These are phyloP conservation scores for Thelephora ganbajun DNA, from an alignment of 768 basidiomycete genomes.

Conservation along the genomic window DNA sequence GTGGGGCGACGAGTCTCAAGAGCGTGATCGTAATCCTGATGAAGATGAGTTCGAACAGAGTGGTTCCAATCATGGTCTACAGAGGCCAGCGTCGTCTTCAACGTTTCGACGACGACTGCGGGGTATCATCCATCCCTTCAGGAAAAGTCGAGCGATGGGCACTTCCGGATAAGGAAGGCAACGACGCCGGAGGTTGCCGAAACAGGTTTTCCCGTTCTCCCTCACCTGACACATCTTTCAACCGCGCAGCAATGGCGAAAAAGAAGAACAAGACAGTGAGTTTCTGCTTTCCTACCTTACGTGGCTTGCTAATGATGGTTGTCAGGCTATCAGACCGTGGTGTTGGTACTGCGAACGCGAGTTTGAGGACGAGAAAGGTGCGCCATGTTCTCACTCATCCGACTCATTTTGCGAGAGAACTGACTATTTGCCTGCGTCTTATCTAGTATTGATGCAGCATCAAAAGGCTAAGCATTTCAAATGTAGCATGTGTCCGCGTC, in stretches of 20 bases:
- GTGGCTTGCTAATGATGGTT: conserved; percentile 3
- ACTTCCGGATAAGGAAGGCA: neutral
- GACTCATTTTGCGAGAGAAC: neutral
- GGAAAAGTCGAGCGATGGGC: neutral
- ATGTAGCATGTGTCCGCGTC: conserved; percentile 88
- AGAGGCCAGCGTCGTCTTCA: neutral
- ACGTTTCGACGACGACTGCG: neutral
- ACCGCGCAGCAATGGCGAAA: conserved; percentile 26
- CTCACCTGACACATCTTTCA: neutral
- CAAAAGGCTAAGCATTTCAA: conserved; percentile 99
- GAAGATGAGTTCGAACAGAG: conserved; percentile 35
- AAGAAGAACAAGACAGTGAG: conserved; percentile 40
- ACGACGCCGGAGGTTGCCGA: conserved; percentile 1
- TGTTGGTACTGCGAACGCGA: conserved; percentile 99
- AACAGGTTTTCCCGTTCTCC: neutral
- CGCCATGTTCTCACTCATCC: conserved; percentile 11
- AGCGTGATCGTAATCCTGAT: conserved; percentile 31
- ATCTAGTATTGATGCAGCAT: conserved; percentile 89
- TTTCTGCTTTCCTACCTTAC: neutral
- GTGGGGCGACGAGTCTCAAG: conserved; percentile 36
- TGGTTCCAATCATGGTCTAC: conserved; percentile 16
- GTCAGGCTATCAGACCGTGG: conserved; percentile 77
- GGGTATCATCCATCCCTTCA: neutral
- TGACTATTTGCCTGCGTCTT: neutral
- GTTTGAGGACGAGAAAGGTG: conserved; percentile 98